phyloP scores from a whole-genome alignment of 345 rosid genomes.

The Eucalyptus coolabah region DNA sequence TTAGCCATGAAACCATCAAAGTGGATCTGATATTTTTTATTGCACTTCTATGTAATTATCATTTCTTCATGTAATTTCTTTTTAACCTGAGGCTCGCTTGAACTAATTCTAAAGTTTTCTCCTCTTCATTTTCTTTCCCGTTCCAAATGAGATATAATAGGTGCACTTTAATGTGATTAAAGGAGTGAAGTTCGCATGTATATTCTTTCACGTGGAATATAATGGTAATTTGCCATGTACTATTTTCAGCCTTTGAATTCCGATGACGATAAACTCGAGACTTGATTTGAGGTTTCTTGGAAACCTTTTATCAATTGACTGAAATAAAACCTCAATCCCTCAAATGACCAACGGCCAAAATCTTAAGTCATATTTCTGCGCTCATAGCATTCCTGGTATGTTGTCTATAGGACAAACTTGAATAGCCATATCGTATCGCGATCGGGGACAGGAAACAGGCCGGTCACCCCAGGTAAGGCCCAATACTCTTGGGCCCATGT shows the following conservation, averaged over 20 bases:
- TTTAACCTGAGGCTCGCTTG: accelerated
- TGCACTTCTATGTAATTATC: background rate
- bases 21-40: background rate
- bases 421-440: too few species aligned
- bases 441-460: too few species aligned
- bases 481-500: too few species aligned
- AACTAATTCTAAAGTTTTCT: background rate
- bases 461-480: too few species aligned
- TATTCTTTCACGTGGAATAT: background rate
- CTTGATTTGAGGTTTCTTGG: background rate
- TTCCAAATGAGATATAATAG: background rate
- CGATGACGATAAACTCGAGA: accelerated
- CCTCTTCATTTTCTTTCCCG: background rate
- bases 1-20: background rate
- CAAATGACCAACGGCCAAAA: background rate
- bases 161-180: background rate
- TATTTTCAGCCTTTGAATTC: background rate
- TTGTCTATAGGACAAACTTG: background rate
- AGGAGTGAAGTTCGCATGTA: background rate
- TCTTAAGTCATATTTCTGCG: background rate
- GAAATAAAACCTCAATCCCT: background rate
- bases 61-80: background rate
- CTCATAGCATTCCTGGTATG: background rate
- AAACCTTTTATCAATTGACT: background rate
- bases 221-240: accelerated